Evolutionary conservation across 495 filamentous ascomycete species (phyloP), one percentile per base, ranked within the genome.

Genomic region (Annulohypoxylon stygium): DNA sequence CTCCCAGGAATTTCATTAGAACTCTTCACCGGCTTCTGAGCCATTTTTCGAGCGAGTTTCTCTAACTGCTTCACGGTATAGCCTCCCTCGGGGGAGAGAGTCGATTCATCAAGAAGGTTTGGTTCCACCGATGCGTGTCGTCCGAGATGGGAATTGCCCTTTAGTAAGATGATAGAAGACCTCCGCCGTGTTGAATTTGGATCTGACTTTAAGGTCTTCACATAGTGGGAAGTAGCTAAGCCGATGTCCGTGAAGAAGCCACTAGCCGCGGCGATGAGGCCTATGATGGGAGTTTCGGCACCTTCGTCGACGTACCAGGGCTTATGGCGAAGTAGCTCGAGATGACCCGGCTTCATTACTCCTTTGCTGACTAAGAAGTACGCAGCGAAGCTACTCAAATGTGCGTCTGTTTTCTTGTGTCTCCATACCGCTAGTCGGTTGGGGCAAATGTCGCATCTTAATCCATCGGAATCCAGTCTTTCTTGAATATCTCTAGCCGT

Each of bases 211-310:
- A 68, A 53, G 14, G 8, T 83, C 80, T 0, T 90, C 88, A 18
- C 93, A 84, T 67, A 91, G 87, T 6, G 86, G 86, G 25, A 93
- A 74, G 6, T 88, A 88, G 78, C 89, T 88, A 77, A 90, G 83
- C 61, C 92, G 11, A 68, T 84, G 47, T 85, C 87, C 1, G 86
- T 83, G 23, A 90, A 82, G 4, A 89, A 88, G 7, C 90, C 90
- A 41, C 91, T 83, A 11, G 90, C 79, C 0, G 90, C 89, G 47
- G 88, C 87, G 4, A 91, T 86, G 30, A 81, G 79, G 12, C 88
- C 89, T 10, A 85, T 82, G 3, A 90, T 64, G 3, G 88, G 88
- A 20, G 87, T 84, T 30, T 79, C 80, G 2, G 89, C 85, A 57
- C 90, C 83, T 55, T 89, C 85, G 57, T 87, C 84, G 20, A 88